Conservation (phyloP, 2,329 filamentous ascomycete genomes). For the Xylariomycetidae sp. region DNA sequence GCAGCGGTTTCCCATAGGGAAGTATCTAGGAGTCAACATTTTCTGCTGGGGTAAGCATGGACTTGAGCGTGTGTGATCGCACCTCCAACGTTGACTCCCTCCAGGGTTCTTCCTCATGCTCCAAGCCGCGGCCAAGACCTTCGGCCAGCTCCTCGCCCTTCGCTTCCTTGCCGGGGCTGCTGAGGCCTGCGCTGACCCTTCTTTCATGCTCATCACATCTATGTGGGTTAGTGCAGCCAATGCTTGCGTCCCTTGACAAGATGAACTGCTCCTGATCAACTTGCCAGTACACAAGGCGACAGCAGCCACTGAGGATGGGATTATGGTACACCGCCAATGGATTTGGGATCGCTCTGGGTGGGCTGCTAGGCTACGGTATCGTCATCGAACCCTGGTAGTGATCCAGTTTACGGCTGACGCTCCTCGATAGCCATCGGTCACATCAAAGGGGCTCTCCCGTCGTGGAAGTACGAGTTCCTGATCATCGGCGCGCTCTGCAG, state of each 20-base stretch:
- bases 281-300: constrained; percentile 49
- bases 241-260: no score
- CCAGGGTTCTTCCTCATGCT: constrained; percentile 42
- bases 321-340: constrained; percentile 51
- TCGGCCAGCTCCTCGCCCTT: constrained; percentile 43
- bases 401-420: not conserved
- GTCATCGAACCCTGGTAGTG: not conserved
- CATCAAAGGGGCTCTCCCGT: constrained; percentile 42
- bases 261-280: no score
- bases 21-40: constrained; percentile 45
- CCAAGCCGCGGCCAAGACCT: constrained; percentile 44
- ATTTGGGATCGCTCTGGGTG: constrained; percentile 48
- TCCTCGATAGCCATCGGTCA: constrained; percentile 38
- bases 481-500: constrained; percentile 32
- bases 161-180: constrained; percentile 48
- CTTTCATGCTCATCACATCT: constrained; percentile 51
- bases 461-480: constrained; percentile 38
- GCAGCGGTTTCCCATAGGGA: constrained; percentile 38
- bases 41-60: constrained; percentile 31
- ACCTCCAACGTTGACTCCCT: not conserved
- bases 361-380: constrained; percentile 44
- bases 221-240: no score
- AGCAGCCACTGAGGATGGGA: constrained; percentile 51
- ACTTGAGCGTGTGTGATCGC: not conserved
- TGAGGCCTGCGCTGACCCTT: constrained; percentile 49